Percentiles rank a stretch among this genome's conserved stretches.
These are phyloP conservation scores for Colletotrichum truncatum DNA, from an alignment of 2,329 filamentous ascomycete genomes.

Conservation along the genomic window DNA sequence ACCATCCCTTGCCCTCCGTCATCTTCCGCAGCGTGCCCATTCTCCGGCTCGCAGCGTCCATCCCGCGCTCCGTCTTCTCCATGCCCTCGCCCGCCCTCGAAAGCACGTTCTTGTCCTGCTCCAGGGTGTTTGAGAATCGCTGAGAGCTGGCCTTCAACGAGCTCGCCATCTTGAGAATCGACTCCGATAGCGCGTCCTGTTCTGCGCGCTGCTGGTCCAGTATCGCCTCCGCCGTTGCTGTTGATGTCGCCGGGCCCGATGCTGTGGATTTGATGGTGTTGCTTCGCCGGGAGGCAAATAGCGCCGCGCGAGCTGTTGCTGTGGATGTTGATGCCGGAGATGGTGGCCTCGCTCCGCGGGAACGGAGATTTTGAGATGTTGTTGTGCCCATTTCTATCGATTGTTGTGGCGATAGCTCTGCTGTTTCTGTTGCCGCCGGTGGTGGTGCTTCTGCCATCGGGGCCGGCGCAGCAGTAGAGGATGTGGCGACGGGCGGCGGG, in stretches of 20 bases:
- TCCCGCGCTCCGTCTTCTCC: constrained; percentile 77
- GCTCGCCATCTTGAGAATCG: constrained; percentile 82
- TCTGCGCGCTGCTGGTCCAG: constrained; percentile 81
- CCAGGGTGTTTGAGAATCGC: constrained; percentile 76
- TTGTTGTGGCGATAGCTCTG: neutral
- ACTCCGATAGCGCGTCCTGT: constrained; percentile 83
- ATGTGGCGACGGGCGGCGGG: constrained; percentile 3
- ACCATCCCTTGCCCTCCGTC: constrained; percentile 91
- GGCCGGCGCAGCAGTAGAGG: too few species aligned
- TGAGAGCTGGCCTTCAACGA: constrained; percentile 80
- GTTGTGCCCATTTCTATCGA: neutral
- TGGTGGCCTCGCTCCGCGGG: constrained; percentile 37
- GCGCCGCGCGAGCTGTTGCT: constrained; percentile 50
- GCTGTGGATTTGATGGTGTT: constrained; percentile 34
- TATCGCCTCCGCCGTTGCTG: constrained; percentile 72
- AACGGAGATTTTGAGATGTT: constrained; percentile 39
- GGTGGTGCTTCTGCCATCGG: neutral
- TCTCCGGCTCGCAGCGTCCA: constrained; percentile 78
- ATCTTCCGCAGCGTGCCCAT: constrained; percentile 83
- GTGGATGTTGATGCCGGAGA: constrained; percentile 37
- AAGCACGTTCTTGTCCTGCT: constrained; percentile 76
- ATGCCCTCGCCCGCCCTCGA: constrained; percentile 77
- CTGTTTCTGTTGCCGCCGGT: neutral
- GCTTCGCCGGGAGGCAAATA: constrained; percentile 51
- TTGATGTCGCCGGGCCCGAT: constrained; percentile 47